Evolutionary conservation across 2,329 filamentous ascomycete genomes (phyloP).

Genomic region (Cercospora canescens): DNA sequence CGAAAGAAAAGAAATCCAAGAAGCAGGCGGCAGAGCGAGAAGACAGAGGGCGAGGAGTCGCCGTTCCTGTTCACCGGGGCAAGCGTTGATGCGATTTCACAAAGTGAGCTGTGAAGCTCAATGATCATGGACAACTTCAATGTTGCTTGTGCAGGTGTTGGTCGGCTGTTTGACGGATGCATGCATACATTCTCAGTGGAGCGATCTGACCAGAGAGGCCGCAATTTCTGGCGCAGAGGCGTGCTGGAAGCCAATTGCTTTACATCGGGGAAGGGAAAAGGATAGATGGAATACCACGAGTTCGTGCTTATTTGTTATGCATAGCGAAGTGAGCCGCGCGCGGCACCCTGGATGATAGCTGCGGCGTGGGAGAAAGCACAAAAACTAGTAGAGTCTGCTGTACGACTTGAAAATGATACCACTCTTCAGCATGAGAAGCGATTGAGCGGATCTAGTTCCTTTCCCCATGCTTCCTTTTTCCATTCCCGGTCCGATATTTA

Average conservation of each 20-base stretch:
- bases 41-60: conserved; percentile 29
- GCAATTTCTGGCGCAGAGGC: background rate
- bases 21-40: conserved; percentile 35
- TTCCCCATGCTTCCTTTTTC: background rate
- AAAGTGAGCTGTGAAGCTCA: background rate
- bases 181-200: background rate
- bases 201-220: background rate
- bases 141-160: background rate
- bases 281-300: conserved; percentile 1
- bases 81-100: conserved; percentile 44
- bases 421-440: background rate
- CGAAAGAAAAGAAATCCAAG: conserved; percentile 35
- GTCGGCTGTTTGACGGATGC: background rate
- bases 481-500: background rate
- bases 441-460: background rate
- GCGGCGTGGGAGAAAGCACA: background rate
- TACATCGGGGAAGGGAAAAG: background rate
- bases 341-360: background rate
- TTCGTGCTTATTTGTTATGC: conserved; percentile 2
- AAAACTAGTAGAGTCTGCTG: background rate
- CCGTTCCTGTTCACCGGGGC: conserved; percentile 45
- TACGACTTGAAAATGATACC: conserved; percentile 5
- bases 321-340: conserved; percentile 1
- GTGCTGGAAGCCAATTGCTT: background rate
- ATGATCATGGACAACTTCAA: background rate